Evolutionary conservation across 495 filamentous ascomycete genomes (phyloP), one percentile per base, ranked within the genome.

Genomic region (Lichina pygmaea): DNA sequence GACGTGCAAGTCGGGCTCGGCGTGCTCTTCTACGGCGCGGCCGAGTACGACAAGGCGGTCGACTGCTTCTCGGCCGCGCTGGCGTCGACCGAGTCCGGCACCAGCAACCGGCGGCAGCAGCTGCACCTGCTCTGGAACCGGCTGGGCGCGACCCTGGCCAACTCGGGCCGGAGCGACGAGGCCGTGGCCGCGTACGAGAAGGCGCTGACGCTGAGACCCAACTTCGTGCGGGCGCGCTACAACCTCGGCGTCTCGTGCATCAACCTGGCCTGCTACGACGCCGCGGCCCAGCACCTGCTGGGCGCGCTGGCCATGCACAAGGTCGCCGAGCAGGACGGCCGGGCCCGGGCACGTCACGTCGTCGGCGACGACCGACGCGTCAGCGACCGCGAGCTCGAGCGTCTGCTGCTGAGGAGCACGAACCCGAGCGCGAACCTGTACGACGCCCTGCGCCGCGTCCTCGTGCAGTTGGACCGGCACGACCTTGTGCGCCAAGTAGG

Each of bases 1-100:
- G 89, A 99, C 53, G 89, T 99, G 5, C 91, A 95, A 63, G 89
- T 99, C 50, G 89, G 89, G 0, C 70, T 99, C 2, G 89, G 91
- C 36, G 91, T 95, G 15, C 75, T 99, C 34, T 94, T 95, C 70
- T 99, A 99, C 66, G 86, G 86, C 44, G 82, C 77, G 7, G 89
- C 95, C 55, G 84, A 95, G 56, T 94, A 93, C 66, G 83, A 85
- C 52, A 99, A 99, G 60, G 91, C 89, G 0, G 91, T 95, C 42
- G 89, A 99, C 65, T 99, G 91, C 63, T 99, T 99, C 71, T 76
- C 74, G 30, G 72, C 86, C 2, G 91, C 89, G 5, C 67, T 99
- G 17, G 75, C 79, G 24, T 78, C 71, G 39, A 78, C 81, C 3
- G 83, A 93, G 58, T 69, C 72, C 7, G 85, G 86, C 41, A 67